Percentiles rank a stretch among this genome's conserved stretches.
Conservation (phyloP, 2,329 filamentous ascomycete species). For the Capronia americana region DNA sequence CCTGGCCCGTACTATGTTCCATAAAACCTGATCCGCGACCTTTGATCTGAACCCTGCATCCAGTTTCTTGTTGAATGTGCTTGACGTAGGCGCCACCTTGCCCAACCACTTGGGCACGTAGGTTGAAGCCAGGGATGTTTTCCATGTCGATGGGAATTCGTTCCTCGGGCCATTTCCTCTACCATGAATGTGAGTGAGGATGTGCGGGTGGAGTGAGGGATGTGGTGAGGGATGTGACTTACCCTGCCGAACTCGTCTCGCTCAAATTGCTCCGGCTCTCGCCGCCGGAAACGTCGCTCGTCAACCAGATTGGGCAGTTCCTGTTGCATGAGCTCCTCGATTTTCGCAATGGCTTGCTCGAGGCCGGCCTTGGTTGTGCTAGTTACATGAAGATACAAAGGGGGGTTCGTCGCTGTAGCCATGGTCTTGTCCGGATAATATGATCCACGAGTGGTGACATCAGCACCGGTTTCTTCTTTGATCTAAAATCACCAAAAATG, state of each 20-base stretch:
- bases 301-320: constrained; percentile 95
- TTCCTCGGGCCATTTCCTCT: constrained; percentile 99
- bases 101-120: constrained; percentile 94
- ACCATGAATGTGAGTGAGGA: constrained; percentile 39
- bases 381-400: constrained; percentile 92
- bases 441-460: constrained; percentile 96
- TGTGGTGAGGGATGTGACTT: constrained; percentile 45
- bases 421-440: constrained; percentile 98
- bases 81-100: constrained; percentile 95
- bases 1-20: constrained; percentile 82
- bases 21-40: constrained; percentile 93
- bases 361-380: constrained; percentile 91
- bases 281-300: constrained; percentile 85
- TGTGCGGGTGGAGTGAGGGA: too few relatives aligned
- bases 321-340: constrained; percentile 94
- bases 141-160: constrained; percentile 91
- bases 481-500: constrained; percentile 90
- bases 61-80: constrained; percentile 94
- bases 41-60: constrained; percentile 97
- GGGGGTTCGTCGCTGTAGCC: constrained; percentile 92
- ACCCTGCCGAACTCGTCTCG: constrained; percentile 90
- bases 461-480: constrained; percentile 99
- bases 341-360: constrained; percentile 83
- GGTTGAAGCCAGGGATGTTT: constrained; percentile 90
- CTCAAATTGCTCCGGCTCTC: constrained; percentile 81